phyloP scores from a whole-genome alignment of 169 alveolate species.

The Plasmodium billcollinsi region DNA sequence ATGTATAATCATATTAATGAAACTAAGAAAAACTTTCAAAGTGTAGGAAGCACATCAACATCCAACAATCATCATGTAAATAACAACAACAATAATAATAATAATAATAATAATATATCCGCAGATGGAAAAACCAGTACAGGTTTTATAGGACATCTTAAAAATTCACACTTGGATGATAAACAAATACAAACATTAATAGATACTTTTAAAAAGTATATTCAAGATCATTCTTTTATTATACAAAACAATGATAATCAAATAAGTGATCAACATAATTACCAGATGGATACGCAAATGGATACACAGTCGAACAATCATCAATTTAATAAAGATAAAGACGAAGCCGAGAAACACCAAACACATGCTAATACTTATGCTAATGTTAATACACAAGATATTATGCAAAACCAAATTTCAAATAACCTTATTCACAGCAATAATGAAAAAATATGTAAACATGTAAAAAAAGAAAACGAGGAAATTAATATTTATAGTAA shows the following conservation, averaged over 20 bases:
- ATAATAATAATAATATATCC: conserved; percentile 2
- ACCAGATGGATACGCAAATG: neutral
- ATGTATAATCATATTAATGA: neutral
- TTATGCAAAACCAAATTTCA: too few relatives aligned
- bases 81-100: neutral
- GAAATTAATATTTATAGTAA: too few relatives aligned
- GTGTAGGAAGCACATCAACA: neutral
- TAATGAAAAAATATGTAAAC: too few relatives aligned
- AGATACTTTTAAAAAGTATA: conserved; percentile 46
- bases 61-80: neutral
- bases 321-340: neutral
- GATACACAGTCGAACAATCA: neutral
- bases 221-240: conserved; percentile 16
- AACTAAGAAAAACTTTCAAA: neutral
- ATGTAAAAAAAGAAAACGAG: too few relatives aligned
- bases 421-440: too few relatives aligned
- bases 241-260: conserved; percentile 13
- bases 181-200: conserved; percentile 40
- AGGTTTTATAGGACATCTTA: conserved; percentile 63
- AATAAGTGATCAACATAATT: neutral
- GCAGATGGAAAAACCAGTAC: conserved; percentile 24
- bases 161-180: conserved; percentile 25
- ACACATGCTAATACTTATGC: too few relatives aligned
- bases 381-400: too few relatives aligned
- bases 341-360: too few relatives aligned